phyloP scores from a whole-genome alignment of 768 basidiomycete genomes.

The Serendipita sp. region DNA sequence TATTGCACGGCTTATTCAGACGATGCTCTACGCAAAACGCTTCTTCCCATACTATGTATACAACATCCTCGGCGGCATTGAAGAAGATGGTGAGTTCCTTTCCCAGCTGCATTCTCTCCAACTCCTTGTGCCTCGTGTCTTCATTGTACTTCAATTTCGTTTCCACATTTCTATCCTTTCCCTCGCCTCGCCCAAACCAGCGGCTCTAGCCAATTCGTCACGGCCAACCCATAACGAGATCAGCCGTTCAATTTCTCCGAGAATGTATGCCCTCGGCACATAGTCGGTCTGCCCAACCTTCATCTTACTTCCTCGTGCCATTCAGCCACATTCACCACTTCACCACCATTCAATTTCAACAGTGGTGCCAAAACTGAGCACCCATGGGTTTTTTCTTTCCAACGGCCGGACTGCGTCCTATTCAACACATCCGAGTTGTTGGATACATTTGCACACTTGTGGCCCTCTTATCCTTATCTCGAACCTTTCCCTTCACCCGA shows the following conservation, averaged over 20 bases:
- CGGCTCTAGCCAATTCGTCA: background rate
- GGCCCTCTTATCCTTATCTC: too few relatives aligned
- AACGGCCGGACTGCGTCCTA: too few relatives aligned
- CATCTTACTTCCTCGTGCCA: background rate
- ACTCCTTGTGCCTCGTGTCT: background rate
- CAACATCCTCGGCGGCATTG: constrained; percentile 90
- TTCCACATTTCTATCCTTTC: background rate
- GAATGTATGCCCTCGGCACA: constrained; percentile 2
- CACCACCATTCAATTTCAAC: too few relatives aligned
- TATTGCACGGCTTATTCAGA: constrained; percentile 95
- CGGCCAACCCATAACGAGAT: background rate
- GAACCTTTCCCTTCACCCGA: too few relatives aligned
- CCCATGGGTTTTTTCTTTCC: too few relatives aligned
- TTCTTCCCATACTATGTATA: constrained; percentile 99
- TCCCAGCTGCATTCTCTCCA: background rate
- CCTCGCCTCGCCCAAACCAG: background rate
- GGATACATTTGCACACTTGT: too few relatives aligned
- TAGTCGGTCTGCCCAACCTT: background rate
- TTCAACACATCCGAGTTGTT: too few relatives aligned
- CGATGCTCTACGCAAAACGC: constrained; percentile 88
- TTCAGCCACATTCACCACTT: too few relatives aligned
- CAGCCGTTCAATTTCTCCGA: constrained; percentile 6
- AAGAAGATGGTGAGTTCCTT: constrained; percentile 70
- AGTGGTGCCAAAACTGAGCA: too few relatives aligned
- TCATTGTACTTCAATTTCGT: background rate